phyloP scores from a whole-genome alignment of 371 early-diverging fungal genomes.

The Mortierella sp. region DNA sequence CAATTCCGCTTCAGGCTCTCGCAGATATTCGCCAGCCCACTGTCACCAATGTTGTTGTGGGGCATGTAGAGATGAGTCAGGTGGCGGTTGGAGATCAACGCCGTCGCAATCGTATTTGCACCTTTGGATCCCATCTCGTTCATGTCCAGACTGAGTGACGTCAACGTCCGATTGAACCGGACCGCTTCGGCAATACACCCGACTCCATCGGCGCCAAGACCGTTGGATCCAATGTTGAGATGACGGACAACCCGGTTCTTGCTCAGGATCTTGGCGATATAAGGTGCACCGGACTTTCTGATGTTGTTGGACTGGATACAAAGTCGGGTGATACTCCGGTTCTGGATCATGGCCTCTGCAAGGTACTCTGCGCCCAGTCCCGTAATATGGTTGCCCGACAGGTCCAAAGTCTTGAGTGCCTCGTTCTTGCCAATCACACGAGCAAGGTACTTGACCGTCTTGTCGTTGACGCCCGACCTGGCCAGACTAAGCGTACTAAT shows the following conservation, averaged over 20 bases:
- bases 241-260: slow-evolving; percentile 57
- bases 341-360: slow-evolving; percentile 49
- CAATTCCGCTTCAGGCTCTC: slow-evolving; percentile 47
- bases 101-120: slow-evolving; percentile 34
- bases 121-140: slow-evolving; percentile 57
- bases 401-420: slow-evolving; percentile 40
- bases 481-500: slow-evolving; percentile 48
- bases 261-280: slow-evolving; percentile 43
- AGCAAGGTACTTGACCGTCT: slow-evolving; percentile 54
- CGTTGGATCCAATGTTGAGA: slow-evolving; percentile 54
- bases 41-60: slow-evolving; percentile 60
- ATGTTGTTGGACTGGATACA: slow-evolving; percentile 57
- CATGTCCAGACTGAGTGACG: slow-evolving; percentile 57
- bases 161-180: slow-evolving; percentile 47
- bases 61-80: slow-evolving; percentile 60
- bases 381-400: slow-evolving; percentile 54
- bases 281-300: slow-evolving; percentile 42
- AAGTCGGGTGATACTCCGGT: slow-evolving; percentile 48
- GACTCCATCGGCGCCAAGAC: slow-evolving; percentile 46
- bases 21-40: slow-evolving; percentile 49
- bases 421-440: slow-evolving; percentile 57
- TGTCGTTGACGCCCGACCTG: slow-evolving; percentile 53
- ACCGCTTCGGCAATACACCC: slow-evolving; percentile 53
- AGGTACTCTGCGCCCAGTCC: slow-evolving; percentile 42
- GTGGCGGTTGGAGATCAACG: slow-evolving; percentile 51